Evolutionary conservation across 345 rosid species (phyloP).

Genomic region (Brassica carinata): DNA sequence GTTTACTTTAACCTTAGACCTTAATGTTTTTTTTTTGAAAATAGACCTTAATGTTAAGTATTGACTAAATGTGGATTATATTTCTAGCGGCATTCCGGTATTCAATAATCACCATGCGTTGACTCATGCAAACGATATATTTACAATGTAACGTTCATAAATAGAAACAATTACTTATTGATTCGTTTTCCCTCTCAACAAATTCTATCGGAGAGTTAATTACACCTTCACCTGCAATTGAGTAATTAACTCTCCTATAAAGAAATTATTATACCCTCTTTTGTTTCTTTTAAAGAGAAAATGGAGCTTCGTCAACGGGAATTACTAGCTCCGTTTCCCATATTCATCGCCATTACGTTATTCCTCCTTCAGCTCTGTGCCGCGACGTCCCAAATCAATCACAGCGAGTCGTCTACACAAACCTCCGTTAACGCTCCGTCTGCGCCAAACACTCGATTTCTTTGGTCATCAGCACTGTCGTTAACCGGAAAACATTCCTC

Average conservation of each 20-base stretch:
- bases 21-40: neutral
- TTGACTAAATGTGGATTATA: neutral
- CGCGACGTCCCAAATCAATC: slow-evolving; percentile 16
- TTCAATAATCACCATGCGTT: slow-evolving; percentile 21
- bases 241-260: slow-evolving; percentile 28
- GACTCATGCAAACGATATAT: slow-evolving; percentile 9
- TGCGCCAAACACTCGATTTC: neutral
- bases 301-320: slow-evolving; percentile 35
- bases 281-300: neutral
- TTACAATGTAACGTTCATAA: slow-evolving; percentile 20
- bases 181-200: slow-evolving; percentile 18
- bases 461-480: slow-evolving; percentile 11
- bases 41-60: neutral
- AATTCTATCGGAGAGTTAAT: slow-evolving; percentile 24
- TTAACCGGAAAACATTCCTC: neutral
- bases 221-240: neutral
- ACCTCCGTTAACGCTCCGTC: slow-evolving; percentile 25
- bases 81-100: slow-evolving; percentile 16
- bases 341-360: slow-evolving; percentile 14
- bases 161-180: slow-evolving; percentile 32
- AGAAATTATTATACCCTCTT: neutral
- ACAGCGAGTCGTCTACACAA: slow-evolving; percentile 20
- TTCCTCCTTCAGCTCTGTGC: slow-evolving; percentile 21
- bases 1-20: neutral
- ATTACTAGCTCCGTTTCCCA: slow-evolving; percentile 29